Evolutionary conservation across 495 filamentous ascomycete genomes (phyloP), one percentile per base, ranked within the genome.

Genomic region (Penicillium parvum): DNA sequence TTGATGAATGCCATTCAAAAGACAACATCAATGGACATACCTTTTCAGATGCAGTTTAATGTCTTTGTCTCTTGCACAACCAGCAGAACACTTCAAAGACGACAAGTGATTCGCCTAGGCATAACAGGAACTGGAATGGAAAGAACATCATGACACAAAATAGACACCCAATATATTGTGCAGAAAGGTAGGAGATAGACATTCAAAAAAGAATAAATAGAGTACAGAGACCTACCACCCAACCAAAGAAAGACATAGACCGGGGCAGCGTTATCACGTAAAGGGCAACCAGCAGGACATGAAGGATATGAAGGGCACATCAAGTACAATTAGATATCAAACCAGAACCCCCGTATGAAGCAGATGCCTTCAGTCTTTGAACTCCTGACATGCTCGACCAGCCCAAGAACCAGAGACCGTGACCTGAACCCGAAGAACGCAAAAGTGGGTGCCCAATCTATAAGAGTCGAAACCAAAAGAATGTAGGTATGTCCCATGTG

Each of bases 311-410:
- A 44, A 44, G 36, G 26, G 39, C 35, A n/a, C 34, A 37, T 39
- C 44, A 39, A 40, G 25, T 33, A 42, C 32, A 50, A 44, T 37
- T 35, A 45, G 37, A 47, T 37, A 51, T 46, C 32, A 18, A 50
- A 44, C 34, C 16, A 11, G 16, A 44, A 55, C 28, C 50, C n/a
- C n/a, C n/a, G n/a, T n/a, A 35, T 38, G 33, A 50, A 56, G 41
- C 38, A 43, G 49, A 63, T 64, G 60, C 64, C 58, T 44, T 57
- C 52, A 51, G 45, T 57, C 53, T 60, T 54, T 40, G 50, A 68
- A 70, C 66, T 70, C 66, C 64, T 64, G 43, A 58, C 57, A 68
- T 66, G 60, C 66, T 58, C 50, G 36, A 55, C 47, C 53, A 48
- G 45, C 50, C 51, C 47, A 37, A 50, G 43, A 53, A 60, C 41